A percentile compares a stretch with the other conserved stretches of the same genome.
phyloP scores from a whole-genome alignment of 1,284 basidiomycete genomes.

The Hypsizygus ulmarius region DNA sequence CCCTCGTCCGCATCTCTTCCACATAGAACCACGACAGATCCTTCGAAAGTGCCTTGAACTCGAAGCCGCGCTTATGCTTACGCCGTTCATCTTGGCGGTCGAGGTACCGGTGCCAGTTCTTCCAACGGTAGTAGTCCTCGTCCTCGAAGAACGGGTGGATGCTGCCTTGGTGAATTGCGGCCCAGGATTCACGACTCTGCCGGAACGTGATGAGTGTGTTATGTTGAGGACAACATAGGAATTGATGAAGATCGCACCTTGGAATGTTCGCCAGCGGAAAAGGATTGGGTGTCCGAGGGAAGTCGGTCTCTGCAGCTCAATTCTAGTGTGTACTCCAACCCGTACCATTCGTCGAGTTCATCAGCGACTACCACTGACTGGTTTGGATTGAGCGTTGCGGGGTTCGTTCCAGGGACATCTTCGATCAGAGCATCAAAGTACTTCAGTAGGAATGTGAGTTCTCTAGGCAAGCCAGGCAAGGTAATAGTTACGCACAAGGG shows the following conservation, averaged over 20 bases:
- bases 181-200: conserved; percentile 46
- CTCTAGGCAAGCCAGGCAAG: not conserved
- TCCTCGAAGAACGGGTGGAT: conserved; percentile 38
- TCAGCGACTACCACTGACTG: conserved; percentile 6
- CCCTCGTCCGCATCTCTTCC: conserved; percentile 34
- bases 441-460: conserved; percentile 1
- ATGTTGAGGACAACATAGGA: not conserved
- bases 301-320: conserved; percentile 39
- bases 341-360: conserved; percentile 41
- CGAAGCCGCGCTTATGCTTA: conserved; percentile 31
- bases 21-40: conserved; percentile 36
- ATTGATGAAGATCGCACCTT: conserved; percentile 27
- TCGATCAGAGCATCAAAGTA: conserved; percentile 5
- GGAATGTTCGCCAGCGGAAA: conserved; percentile 39
- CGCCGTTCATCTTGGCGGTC: conserved; percentile 32
- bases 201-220: not conserved
- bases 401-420: not conserved
- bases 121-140: conserved; percentile 28
- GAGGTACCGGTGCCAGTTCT: conserved; percentile 20
- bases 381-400: not conserved
- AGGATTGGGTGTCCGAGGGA: conserved; percentile 29
- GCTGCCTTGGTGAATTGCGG: conserved; percentile 36
- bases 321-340: conserved; percentile 42
- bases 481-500: conserved; percentile 7
- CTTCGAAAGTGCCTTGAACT: conserved; percentile 33